Conservation (phyloP, 768 basidiomycete genomes). For the Sporobolomyces phaffii region DNA sequence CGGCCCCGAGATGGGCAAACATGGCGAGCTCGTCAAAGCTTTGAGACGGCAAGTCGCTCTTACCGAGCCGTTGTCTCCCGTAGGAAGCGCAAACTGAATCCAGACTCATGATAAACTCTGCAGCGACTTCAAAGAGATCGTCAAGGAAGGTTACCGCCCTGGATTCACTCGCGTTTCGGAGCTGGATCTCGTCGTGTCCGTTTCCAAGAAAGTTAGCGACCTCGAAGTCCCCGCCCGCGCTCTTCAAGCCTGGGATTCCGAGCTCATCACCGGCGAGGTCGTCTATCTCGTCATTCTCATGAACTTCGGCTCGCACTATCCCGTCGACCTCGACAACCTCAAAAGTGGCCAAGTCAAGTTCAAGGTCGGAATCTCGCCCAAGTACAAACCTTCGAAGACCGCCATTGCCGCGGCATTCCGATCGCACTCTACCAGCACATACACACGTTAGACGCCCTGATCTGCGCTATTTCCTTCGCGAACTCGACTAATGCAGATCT, state of each 20-base stretch:
- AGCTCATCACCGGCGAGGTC: constrained; percentile 56
- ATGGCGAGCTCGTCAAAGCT: constrained; percentile 35
- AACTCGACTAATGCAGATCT: too few species aligned
- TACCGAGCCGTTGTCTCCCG: neutral
- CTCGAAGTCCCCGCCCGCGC: constrained; percentile 60
- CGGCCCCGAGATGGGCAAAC: constrained; percentile 18
- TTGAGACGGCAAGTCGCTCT: constrained; percentile 41
- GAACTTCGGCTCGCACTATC: constrained; percentile 53
- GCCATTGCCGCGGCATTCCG: constrained; percentile 48
- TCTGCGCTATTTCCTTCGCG: too few species aligned
- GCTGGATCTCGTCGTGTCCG: constrained; percentile 50
- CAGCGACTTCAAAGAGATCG: constrained; percentile 61
- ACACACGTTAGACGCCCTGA: constrained; percentile 45
- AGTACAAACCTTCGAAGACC: constrained; percentile 58
- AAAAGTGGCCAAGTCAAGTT: constrained; percentile 53
- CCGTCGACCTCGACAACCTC: constrained; percentile 54
- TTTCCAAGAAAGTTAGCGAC: constrained; percentile 48
- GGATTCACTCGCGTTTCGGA: constrained; percentile 55
- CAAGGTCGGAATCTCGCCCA: constrained; percentile 58
- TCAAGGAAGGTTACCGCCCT: constrained; percentile 57
- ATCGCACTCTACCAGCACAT: constrained; percentile 55
- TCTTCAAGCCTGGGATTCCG: constrained; percentile 67
- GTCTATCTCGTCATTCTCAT: constrained; percentile 61
- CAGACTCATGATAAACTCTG: too few species aligned
- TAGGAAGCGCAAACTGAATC: too few species aligned